Base-by-base conservation (phyloP, 768 basidiomycete genomes). In the Mycena rebaudengoi region DNA sequence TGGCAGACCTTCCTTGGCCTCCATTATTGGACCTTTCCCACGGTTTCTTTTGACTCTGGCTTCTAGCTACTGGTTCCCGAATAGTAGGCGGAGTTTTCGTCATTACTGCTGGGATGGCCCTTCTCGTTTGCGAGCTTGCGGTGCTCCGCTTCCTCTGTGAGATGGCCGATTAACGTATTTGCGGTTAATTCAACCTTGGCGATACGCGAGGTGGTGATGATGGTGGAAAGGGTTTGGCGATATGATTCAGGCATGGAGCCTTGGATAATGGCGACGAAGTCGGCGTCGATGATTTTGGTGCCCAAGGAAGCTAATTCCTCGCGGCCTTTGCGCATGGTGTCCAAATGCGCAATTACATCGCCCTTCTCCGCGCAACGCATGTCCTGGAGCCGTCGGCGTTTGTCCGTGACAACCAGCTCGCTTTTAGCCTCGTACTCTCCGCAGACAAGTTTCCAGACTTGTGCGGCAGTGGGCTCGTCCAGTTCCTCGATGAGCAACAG, bases 211-310 rank as follows among this genome's bases (percentile, higher is more conserved):
- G 48, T 33, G 48, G 48, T 33, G 20, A 33, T 20, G 14, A 50
- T 50, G 29, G 48, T 33, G 29, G 48, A 21, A 3, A 50, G 48
- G 23, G 23, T 33, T 1, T 29, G 25, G 1, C 48, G 32, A 35
- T 50, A 50, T 32, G 48, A 50, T 35, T 50, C 48, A 4, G 48
- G 48, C 48, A 50, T 50, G 16, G 48, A 50, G 48, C 32, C 29
- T 30, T 50, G 48, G 16, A 50, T 50, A 3, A 50, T 50, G 8
- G 48, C 20, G 30, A 50, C 8, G 12, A 50, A 50, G 14, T 20
- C 35, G 32, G 32, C 48, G 20, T 50, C 32, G 48, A 33, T 21
- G 48, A 33, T 21, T 21, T 50, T 50, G n/a, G 48, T 30, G 3
- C 41, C 41, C 13, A 43, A 13, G 7, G 41, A 43, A 23, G 41